Evolutionary conservation across 495 filamentous ascomycete genomes (phyloP).

Genomic region (Podospora sp.): DNA sequence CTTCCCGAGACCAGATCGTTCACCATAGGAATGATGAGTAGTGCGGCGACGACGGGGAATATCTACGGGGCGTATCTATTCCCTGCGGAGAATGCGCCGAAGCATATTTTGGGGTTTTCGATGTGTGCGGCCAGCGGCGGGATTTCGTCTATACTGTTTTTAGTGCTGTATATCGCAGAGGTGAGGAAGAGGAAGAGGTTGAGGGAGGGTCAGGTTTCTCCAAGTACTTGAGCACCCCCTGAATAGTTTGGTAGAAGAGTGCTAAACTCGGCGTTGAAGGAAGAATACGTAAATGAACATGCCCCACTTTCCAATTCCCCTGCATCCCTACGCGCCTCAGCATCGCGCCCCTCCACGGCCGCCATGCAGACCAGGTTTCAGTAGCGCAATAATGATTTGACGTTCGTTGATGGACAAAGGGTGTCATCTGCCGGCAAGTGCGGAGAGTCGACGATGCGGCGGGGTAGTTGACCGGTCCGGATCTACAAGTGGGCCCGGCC

Average conservation of each 20-base stretch:
- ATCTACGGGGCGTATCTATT: slow-evolving; percentile 51
- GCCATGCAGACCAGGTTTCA: no score
- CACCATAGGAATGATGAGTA: slow-evolving; percentile 53
- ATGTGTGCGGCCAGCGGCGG: slow-evolving; percentile 18
- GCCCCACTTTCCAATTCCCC: no score
- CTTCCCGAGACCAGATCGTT: slow-evolving; percentile 48
- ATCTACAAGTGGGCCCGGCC: slow-evolving; percentile 10
- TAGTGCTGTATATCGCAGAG: not conserved
- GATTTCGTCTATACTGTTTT: not conserved
- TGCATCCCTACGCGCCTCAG: no score
- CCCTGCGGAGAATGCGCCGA: slow-evolving; percentile 32
- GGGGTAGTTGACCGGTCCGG: slow-evolving; percentile 19
- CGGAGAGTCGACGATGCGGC: slow-evolving; percentile 14
- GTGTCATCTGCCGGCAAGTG: slow-evolving; percentile 27
- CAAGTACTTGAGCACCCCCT: no score
- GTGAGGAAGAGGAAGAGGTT: not conserved
- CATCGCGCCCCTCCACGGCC: no score
- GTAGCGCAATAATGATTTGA: no score
- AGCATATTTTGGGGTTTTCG: slow-evolving; percentile 33
- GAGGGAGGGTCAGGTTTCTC: not conserved
- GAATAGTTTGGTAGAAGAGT: no score
- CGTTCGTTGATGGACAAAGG: no score
- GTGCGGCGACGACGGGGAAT: slow-evolving; percentile 52
- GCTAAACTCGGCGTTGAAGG: no score
- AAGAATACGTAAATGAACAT: no score